These are phyloP conservation scores for Fusarium verrucosum DNA, from an alignment of 2,329 filamentous ascomycete species.

Conservation along the genomic window DNA sequence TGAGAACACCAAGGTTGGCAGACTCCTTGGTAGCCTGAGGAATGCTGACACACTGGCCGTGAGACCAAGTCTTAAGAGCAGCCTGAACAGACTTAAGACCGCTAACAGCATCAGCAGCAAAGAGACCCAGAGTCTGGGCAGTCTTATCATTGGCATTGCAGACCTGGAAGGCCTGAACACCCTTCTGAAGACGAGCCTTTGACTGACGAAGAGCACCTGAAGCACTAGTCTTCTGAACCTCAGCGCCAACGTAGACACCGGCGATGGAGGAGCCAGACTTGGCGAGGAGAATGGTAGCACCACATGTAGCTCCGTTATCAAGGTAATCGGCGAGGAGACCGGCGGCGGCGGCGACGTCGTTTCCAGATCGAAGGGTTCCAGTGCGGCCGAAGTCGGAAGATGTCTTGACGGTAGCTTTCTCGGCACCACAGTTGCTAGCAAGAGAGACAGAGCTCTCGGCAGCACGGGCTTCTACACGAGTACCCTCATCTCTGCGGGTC, in stretches of 20 bases:
- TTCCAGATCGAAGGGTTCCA: conserved; percentile 20
- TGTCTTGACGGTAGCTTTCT: conserved; percentile 26
- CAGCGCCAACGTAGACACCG: conserved; percentile 38
- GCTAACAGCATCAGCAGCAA: conserved; percentile 26
- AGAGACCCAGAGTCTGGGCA: conserved; percentile 34
- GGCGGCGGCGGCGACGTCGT: conserved; percentile 14
- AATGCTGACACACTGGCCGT: conserved; percentile 33
- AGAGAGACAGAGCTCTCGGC: conserved; percentile 22
- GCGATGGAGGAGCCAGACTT: conserved; percentile 37
- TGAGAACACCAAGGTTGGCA: conserved; percentile 30
- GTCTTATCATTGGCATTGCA: conserved; percentile 34
- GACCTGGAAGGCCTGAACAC: conserved; percentile 32
- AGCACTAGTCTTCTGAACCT: conserved; percentile 39
- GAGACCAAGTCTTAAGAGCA: conserved; percentile 34
- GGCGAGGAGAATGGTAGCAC: conserved; percentile 39
- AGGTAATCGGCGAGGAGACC: conserved; percentile 36
- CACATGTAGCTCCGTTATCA: conserved; percentile 29
- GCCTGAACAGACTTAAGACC: conserved; percentile 25
- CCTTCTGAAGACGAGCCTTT: conserved; percentile 22
- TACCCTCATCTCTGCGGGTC: conserved; percentile 19
- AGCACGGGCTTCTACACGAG: conserved; percentile 21
- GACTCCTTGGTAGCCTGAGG: conserved; percentile 3
- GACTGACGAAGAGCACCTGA: conserved; percentile 24
- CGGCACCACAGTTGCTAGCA: conserved; percentile 37
- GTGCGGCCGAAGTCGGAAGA: conserved; percentile 9